Base-by-base conservation (phyloP, 2,329 filamentous ascomycete species). In the Penicillium rolfsii region DNA sequence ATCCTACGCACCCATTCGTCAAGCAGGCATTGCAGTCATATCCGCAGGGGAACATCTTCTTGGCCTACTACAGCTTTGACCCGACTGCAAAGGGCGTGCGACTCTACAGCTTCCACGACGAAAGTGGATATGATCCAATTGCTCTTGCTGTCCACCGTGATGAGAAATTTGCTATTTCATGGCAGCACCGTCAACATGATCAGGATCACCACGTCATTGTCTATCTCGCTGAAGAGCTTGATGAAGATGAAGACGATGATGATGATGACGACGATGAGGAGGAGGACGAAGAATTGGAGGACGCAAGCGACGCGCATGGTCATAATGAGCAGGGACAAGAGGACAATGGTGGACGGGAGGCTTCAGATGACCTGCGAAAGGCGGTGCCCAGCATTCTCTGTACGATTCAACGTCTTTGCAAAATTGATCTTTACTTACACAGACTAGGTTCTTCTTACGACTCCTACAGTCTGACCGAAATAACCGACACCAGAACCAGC, bases 131-230 rank as follows among this genome's bases (percentile, higher is more conserved):
- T 45, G 68, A 73, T 24, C 73, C 74, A 11, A 55, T 73, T 33
- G 72, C 73, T 35, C 55, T 78, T 49, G 70, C 72, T 8, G 66
- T 59, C 9, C 45, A 65, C 28, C n/a, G 38, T 5, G 48, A 56
- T 24, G 56, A 64, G n/a, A 64, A 58, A 5, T 76, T 77, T 69
- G 76, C 71, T 1, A 76, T 77, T 40, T 76, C 73, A n/a, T 78
- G 76, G 76, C 71, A 72, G 52, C 69, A 76, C 61, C 14, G 22
- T 33, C 52, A 64, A 6, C 65, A 70, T 14, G 38, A 46, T 8
- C 24, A 60, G 33, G 62, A 69, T 11, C 58, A 72, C 58, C 66
- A 71, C 22, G 74, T 77, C 11, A 52, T 72, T 11, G 60, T 75
- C n/a, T 77, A 78, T 55, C 66, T 52, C 16, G n/a, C 40, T 24